Base-by-base conservation (phyloP, 2,329 filamentous ascomycete species). In the Fusarium agapanthi region DNA sequence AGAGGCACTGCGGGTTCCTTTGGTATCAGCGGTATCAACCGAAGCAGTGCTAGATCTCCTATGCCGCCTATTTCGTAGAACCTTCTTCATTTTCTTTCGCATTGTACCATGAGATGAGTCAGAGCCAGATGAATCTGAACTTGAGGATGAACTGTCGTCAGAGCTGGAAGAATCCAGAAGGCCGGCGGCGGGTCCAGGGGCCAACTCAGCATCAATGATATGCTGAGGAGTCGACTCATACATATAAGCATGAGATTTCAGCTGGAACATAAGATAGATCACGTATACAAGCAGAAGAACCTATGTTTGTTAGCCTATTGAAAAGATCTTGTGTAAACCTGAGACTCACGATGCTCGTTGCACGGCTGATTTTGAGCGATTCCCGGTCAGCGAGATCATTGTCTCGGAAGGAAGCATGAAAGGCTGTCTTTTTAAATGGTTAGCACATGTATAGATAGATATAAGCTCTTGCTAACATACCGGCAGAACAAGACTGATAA, bases 161-260 rank as follows among this genome's bases (percentile, higher is more conserved):
- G 86, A 88, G 73, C 85, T 88, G 6, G 91, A 93, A 0, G 90
- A 90, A 72, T 96, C 93, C 77, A 97, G 88, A 82, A 95, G 93
- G 37, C 93, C 92, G 24, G 93, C 92, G 18, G 95, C 88, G 2
- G 96, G 91, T 72, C 95, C 95, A 28, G 95, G 95, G 50, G 94
- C 92, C 0, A 94, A 91, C 80, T 97, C 95, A 77, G 96, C 94
- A 75, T 98, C 95, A 71, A 98, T 96, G 67, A 97, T 92, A 76
- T 95, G 92, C 83, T 97, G 95, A 15, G 95, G 95, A 10, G 93
- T 97, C 74, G 94, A 96, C 81, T 95, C 93, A 76, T 97, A 97
- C 85, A 97, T 91, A 83, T 97, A 97, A 14, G 93, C 89, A 79
- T 97, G 95, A 3, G 94, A 96, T 82, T 97, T 97, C 68, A 97